Conservation (phyloP, 1,284 basidiomycete genomes). For the Microbotryum silenes-acaulis region DNA sequence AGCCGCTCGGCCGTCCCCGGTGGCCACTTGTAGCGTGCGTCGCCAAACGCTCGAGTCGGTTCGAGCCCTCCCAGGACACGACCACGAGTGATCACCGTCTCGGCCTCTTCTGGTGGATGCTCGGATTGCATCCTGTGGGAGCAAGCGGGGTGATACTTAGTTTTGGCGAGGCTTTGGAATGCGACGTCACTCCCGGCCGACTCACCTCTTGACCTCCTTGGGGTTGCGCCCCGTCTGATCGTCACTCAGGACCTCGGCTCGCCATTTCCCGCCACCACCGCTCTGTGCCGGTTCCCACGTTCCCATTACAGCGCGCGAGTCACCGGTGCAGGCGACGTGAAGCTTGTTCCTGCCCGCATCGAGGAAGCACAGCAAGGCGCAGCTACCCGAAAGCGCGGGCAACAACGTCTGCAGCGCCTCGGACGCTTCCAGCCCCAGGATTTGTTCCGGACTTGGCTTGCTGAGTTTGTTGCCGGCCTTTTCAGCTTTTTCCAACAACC, state of each 20-base stretch:
- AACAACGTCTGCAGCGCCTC: slow-evolving; percentile 51
- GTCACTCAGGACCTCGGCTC: slow-evolving; percentile 81
- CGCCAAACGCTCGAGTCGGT: slow-evolving; percentile 69
- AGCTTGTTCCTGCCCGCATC: slow-evolving; percentile 72
- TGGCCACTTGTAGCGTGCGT: slow-evolving; percentile 81
- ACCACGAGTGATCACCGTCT: slow-evolving; percentile 73
- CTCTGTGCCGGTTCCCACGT: slow-evolving; percentile 65
- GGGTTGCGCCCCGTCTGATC: slow-evolving; percentile 93
- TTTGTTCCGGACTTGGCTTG: neutral
- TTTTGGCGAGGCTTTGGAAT: neutral
- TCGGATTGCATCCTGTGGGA: slow-evolving; percentile 68
- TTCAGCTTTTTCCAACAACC: slow-evolving; percentile 50
- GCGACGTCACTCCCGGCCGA: slow-evolving; percentile 26
- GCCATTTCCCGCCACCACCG: slow-evolving; percentile 55
- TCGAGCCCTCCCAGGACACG: slow-evolving; percentile 88
- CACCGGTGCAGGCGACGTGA: slow-evolving; percentile 87
- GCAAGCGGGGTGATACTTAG: neutral
- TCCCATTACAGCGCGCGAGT: slow-evolving; percentile 91
- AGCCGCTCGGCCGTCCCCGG: slow-evolving; percentile 41
- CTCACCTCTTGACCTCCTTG: slow-evolving; percentile 54
- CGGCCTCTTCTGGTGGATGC: slow-evolving; percentile 73
- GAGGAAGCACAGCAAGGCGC: slow-evolving; percentile 74
- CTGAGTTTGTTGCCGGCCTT: slow-evolving; percentile 26
- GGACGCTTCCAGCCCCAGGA: slow-evolving; percentile 17
- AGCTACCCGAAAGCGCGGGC: slow-evolving; percentile 75